phyloP scores from a whole-genome alignment of 2,329 filamentous ascomycete species.

The Scedosporium minutisporum region DNA sequence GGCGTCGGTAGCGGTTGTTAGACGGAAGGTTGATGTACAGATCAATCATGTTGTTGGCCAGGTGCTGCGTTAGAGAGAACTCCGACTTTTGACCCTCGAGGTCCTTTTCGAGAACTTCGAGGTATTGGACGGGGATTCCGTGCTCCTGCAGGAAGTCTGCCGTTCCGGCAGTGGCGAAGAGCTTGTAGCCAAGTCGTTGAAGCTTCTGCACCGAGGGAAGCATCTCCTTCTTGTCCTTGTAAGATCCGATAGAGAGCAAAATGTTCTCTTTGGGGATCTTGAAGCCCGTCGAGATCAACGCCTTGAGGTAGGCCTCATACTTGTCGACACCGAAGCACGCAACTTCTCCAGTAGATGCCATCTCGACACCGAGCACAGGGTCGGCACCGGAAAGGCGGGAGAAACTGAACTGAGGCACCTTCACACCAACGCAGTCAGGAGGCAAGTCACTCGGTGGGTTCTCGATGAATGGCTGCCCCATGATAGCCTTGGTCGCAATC shows the following conservation, averaged over 20 bases:
- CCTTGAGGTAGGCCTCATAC: conserved; percentile 97
- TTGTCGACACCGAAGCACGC: conserved; percentile 93
- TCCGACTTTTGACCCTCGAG: conserved; percentile 85
- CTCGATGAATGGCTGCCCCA: conserved; percentile 68
- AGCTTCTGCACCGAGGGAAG: conserved; percentile 84
- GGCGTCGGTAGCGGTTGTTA: conserved; percentile 91
- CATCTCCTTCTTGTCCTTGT: conserved; percentile 98
- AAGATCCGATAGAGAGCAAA: conserved; percentile 87
- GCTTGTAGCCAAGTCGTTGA: conserved; percentile 83
- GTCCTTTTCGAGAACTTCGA: conserved; percentile 72
- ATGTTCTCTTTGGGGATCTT: conserved; percentile 93
- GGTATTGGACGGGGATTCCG: conserved; percentile 81
- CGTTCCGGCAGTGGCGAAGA: conserved; percentile 93
- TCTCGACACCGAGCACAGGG: conserved; percentile 93
- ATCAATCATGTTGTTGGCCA: conserved; percentile 96
- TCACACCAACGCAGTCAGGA: conserved; percentile 82
- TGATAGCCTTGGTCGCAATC: conserved; percentile 97
- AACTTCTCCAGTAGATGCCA: conserved; percentile 98
- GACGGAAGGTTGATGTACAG: conserved; percentile 99
- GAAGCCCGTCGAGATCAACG: conserved; percentile 90
- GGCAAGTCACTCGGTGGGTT: conserved; percentile 73
- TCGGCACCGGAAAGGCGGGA: conserved; percentile 92
- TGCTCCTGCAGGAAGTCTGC: conserved; percentile 94
- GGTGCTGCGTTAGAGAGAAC: conserved; percentile 91
- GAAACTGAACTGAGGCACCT: conserved; percentile 98